These are phyloP conservation scores for Ophiocordyceps robertsii DNA, from an alignment of 2,329 filamentous ascomycete species.

Conservation along the genomic window DNA sequence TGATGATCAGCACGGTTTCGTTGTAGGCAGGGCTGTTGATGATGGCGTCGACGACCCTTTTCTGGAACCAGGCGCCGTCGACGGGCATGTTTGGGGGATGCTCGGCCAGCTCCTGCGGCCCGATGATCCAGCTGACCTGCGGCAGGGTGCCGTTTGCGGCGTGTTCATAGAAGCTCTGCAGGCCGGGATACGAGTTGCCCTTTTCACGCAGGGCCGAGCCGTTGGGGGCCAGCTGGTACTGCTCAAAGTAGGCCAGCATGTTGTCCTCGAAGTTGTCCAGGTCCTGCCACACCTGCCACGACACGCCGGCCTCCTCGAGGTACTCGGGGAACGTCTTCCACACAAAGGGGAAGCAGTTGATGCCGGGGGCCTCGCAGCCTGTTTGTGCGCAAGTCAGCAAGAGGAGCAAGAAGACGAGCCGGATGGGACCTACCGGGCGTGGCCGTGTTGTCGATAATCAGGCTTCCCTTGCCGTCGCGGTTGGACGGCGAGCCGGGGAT, in stretches of 20 bases:
- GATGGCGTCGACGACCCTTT: conserved; percentile 35
- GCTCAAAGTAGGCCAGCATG: conserved; percentile 28
- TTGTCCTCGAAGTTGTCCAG: conserved; percentile 38
- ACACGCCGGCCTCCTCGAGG: conserved; percentile 31
- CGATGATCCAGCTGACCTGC: conserved; percentile 36
- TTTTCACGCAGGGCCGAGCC: conserved; percentile 4
- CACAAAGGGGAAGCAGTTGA: conserved; percentile 36
- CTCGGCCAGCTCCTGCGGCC: conserved; percentile 30
- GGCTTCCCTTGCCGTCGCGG: conserved; percentile 24
- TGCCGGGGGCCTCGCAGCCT: conserved; percentile 24
- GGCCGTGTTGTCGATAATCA: conserved; percentile 31
- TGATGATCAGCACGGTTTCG: conserved; percentile 35
- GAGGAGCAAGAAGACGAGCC: conserved; percentile 3
- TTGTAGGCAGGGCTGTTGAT: conserved; percentile 32
- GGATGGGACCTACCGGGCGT: conserved; percentile 7
- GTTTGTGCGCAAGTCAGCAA: not conserved
- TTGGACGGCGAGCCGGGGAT: conserved; percentile 23
- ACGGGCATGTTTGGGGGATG: conserved; percentile 36
- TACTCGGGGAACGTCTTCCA: conserved; percentile 37
- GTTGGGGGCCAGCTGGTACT: conserved; percentile 6
- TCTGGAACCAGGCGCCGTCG: conserved; percentile 42
- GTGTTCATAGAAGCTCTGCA: conserved; percentile 33
- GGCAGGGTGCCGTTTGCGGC: conserved; percentile 36
- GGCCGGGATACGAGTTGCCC: conserved; percentile 26
- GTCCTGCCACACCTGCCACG: conserved; percentile 36